Percentiles rank a stretch among this genome's conserved stretches.
Conservation (phyloP, 208 protist genomes). For the Leishmania lainsoni region DNA sequence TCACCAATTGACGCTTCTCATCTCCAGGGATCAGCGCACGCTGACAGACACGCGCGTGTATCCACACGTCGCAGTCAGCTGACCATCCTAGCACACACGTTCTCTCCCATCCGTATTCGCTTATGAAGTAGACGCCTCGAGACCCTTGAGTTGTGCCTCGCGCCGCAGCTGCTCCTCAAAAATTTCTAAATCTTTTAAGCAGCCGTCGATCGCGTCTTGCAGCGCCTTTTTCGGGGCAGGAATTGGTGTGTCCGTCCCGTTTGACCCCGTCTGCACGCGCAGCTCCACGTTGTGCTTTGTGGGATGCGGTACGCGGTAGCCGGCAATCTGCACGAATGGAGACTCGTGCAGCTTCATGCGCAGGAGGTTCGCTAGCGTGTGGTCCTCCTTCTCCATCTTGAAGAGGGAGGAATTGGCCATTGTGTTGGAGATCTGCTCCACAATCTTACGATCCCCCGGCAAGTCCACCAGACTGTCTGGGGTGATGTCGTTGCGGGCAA, state of each 20-base stretch:
- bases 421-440: slow-evolving; percentile 74
- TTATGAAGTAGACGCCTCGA: slow-evolving; percentile 28
- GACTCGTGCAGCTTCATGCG: slow-evolving; percentile 90
- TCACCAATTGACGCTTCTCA: background rate
- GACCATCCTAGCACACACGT: background rate
- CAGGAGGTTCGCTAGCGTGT: slow-evolving; percentile 89
- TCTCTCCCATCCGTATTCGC: background rate
- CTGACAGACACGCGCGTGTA: background rate
- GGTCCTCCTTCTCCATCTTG: slow-evolving; percentile 90
- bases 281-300: slow-evolving; percentile 91
- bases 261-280: slow-evolving; percentile 80
- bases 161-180: slow-evolving; percentile 75
- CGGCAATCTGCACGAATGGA: slow-evolving; percentile 80
- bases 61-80: background rate
- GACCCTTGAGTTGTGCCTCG: slow-evolving; percentile 70
- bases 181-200: slow-evolving; percentile 72
- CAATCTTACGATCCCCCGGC: slow-evolving; percentile 81
- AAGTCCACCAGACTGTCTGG: slow-evolving; percentile 88
- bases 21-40: background rate
- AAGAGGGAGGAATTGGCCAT: slow-evolving; percentile 90
- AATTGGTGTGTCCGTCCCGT: slow-evolving; percentile 48
- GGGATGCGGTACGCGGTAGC: slow-evolving; percentile 89
- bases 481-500: slow-evolving; percentile 92
- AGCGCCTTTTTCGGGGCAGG: slow-evolving; percentile 84
- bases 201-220: slow-evolving; percentile 74